Conservation (phyloP, 2,329 filamentous ascomycete genomes). For the Ascochyta fabae region DNA sequence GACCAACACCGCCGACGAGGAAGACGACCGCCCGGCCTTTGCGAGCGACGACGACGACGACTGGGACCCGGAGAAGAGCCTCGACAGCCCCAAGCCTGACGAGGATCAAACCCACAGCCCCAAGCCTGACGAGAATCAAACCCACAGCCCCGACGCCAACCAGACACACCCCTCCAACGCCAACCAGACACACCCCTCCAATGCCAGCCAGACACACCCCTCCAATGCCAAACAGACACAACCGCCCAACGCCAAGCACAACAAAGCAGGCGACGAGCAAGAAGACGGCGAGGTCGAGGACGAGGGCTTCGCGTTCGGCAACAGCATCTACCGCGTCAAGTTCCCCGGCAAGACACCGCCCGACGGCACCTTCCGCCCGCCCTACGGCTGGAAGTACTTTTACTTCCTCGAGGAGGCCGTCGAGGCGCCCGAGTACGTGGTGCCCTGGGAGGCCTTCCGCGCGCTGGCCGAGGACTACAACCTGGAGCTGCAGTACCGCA, state of each 20-base stretch:
- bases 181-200: too few species aligned
- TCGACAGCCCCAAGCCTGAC: slow-evolving; percentile 52
- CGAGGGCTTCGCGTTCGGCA: slow-evolving; percentile 78
- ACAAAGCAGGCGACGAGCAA: slow-evolving; percentile 52
- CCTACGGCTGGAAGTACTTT: slow-evolving; percentile 97
- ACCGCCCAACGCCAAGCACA: slow-evolving; percentile 20
- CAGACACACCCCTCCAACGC: too few species aligned
- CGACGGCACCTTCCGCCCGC: slow-evolving; percentile 90
- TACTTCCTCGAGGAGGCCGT: slow-evolving; percentile 97
- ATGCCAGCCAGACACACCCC: too few species aligned
- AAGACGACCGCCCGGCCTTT: slow-evolving; percentile 45
- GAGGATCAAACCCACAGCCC: neutral
- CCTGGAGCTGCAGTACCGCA: slow-evolving; percentile 91
- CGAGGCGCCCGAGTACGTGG: slow-evolving; percentile 95
- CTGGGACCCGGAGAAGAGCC: slow-evolving; percentile 55
- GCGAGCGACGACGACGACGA: slow-evolving; percentile 50
- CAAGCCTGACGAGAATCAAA: too few species aligned
- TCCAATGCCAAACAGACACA: too few species aligned
- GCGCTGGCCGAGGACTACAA: slow-evolving; percentile 96
- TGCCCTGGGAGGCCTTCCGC: slow-evolving; percentile 97
- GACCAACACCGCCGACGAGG: slow-evolving; percentile 32
- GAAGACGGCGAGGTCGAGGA: slow-evolving; percentile 56
- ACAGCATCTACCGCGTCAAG: slow-evolving; percentile 87
- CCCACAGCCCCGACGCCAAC: too few species aligned
- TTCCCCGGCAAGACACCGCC: slow-evolving; percentile 83